These are phyloP conservation scores for Apiospora koreana DNA, from an alignment of 2,329 filamentous ascomycete species.

Conservation along the genomic window DNA sequence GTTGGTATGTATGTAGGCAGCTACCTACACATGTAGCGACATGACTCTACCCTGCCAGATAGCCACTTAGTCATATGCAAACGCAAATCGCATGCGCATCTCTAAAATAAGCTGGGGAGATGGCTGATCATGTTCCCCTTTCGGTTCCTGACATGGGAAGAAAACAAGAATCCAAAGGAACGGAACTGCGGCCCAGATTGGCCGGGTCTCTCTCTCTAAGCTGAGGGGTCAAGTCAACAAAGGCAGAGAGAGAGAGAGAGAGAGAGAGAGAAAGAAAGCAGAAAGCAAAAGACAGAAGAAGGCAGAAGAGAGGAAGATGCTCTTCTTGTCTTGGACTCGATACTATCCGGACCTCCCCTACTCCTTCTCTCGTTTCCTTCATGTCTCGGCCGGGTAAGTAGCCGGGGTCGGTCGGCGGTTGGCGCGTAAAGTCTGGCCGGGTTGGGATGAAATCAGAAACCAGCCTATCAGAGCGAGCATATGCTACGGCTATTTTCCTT, in stretches of 20 bases:
- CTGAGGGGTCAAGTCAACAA: too few relatives aligned
- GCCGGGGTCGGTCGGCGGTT: not conserved
- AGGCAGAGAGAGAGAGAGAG: too few relatives aligned
- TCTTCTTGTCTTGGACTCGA: not conserved
- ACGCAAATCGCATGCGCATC: not conserved
- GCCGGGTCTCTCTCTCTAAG: not conserved
- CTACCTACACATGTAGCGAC: too few relatives aligned
- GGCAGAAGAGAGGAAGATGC: not conserved
- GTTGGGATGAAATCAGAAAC: not conserved
- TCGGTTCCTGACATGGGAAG: not conserved
- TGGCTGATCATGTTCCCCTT: not conserved
- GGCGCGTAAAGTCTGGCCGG: not conserved
- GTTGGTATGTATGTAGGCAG: not conserved
- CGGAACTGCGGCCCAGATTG: not conserved
- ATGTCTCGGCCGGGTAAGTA: too few relatives aligned
- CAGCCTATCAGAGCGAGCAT: not conserved
- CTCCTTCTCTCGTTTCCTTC: not conserved
- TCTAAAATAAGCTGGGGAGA: not conserved
- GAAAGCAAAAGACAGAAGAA: not conserved
- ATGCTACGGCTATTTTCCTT: conserved; percentile 5
- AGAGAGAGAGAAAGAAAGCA: not conserved
- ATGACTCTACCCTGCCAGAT: not conserved
- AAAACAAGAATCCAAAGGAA: not conserved
- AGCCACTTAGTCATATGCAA: not conserved
- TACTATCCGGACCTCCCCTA: too few relatives aligned